Percentiles rank a stretch among this genome's conserved stretches.
Conservation (phyloP, 257 asterid genomes). For the Plantago ovata region DNA sequence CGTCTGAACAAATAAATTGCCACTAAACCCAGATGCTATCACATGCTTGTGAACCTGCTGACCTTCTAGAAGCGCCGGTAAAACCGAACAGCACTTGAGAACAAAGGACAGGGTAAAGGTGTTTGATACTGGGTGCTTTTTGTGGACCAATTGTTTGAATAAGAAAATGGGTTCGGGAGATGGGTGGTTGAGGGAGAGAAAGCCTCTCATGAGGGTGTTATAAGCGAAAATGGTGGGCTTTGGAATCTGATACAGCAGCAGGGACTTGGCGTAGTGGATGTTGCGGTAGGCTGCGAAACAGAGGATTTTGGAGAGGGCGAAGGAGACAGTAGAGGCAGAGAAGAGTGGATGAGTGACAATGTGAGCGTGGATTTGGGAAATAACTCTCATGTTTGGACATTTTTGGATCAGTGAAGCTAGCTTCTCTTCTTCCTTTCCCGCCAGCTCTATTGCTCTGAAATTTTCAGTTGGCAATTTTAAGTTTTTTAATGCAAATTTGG, state of each 20-base stretch:
- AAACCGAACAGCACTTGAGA: slow-evolving; percentile 51
- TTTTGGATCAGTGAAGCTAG: slow-evolving; percentile 42
- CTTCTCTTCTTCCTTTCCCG: slow-evolving; percentile 45
- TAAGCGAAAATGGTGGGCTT: slow-evolving; percentile 46
- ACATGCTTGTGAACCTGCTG: slow-evolving; percentile 63
- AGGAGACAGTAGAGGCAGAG: slow-evolving; percentile 34
- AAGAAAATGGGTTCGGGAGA: slow-evolving; percentile 44
- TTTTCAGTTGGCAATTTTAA: too few species aligned
- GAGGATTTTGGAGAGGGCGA: slow-evolving; percentile 56
- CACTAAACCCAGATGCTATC: slow-evolving; percentile 44
- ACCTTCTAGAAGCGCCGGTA: slow-evolving; percentile 50
- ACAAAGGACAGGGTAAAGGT: slow-evolving; percentile 66
- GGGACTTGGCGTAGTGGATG: slow-evolving; percentile 39
- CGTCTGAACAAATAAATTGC: slow-evolving; percentile 46
- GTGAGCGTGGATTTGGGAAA: slow-evolving; percentile 60
- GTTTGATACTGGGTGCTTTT: slow-evolving; percentile 41
- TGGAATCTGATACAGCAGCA: slow-evolving; percentile 46
- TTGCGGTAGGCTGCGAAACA: slow-evolving; percentile 59
- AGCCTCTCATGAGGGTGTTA: slow-evolving; percentile 61
- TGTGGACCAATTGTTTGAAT: slow-evolving; percentile 36
- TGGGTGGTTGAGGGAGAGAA: slow-evolving; percentile 22
- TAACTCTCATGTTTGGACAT: slow-evolving; percentile 63
- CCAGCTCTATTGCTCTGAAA: too few species aligned
- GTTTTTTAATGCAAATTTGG: too few species aligned
- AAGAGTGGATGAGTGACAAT: slow-evolving; percentile 42